A percentile compares a stretch with the other conserved stretches of the same genome.
These are phyloP conservation scores for Brettanomyces sp. DNA, from an alignment of 805 yeast species.

Conservation along the genomic window DNA sequence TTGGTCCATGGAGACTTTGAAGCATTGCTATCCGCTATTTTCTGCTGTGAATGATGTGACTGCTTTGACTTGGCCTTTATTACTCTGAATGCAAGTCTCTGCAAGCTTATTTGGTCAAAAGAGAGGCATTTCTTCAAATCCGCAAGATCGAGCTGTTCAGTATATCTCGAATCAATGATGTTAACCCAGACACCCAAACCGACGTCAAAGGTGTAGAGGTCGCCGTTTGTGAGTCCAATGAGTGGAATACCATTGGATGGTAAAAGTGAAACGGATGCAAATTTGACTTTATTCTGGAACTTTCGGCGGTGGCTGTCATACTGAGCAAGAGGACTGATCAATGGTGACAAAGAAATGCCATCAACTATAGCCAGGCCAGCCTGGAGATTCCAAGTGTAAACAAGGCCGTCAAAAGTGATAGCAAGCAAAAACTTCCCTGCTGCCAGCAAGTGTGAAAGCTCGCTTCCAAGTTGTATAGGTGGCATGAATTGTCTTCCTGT, in stretches of 20 bases:
- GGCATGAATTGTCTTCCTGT: slow-evolving; percentile 40
- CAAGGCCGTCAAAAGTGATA: slow-evolving; percentile 40
- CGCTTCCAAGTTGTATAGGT: slow-evolving; percentile 41
- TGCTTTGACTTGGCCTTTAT: no score
- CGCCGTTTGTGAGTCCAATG: slow-evolving; percentile 28
- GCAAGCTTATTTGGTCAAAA: neutral
- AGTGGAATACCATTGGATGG: slow-evolving; percentile 31
- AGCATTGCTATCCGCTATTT: no score
- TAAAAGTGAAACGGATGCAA: slow-evolving; percentile 14
- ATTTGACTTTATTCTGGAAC: slow-evolving; percentile 15
- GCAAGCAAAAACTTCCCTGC: slow-evolving; percentile 28
- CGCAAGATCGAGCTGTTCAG: slow-evolving; percentile 1
- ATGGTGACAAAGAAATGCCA: slow-evolving; percentile 44
- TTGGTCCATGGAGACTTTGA: no score
- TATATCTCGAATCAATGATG: slow-evolving; percentile 31
- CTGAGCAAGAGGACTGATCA: slow-evolving; percentile 31
- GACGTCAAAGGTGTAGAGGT: slow-evolving; percentile 33
- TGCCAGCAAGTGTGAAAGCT: slow-evolving; percentile 31
- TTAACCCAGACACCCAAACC: slow-evolving; percentile 39
- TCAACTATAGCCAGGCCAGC: slow-evolving; percentile 24
- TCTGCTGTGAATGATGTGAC: no score
- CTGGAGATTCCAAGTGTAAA: slow-evolving; percentile 42
- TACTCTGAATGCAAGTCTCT: neutral
- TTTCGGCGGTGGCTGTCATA: slow-evolving; percentile 15
- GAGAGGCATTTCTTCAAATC: neutral